Evolutionary conservation across 805 yeast species (phyloP), one percentile per base, ranked within the genome.

Genomic region (Myxozyma neglecta): DNA sequence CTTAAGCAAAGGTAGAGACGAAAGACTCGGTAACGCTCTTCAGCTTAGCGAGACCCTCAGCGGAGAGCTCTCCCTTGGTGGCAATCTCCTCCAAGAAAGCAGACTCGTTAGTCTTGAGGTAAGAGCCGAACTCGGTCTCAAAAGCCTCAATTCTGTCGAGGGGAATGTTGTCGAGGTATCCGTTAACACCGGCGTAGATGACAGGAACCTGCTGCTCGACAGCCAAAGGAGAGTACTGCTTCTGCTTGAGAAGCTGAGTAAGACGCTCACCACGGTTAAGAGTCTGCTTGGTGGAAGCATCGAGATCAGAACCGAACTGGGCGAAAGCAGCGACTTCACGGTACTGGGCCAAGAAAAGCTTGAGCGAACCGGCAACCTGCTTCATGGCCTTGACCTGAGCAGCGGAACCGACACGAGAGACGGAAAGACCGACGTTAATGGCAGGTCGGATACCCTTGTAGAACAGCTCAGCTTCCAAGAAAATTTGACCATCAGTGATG

Each of bases 241-340:
- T 89, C 86, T 94, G 99, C 84, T 93, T 92, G 81, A 94, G 87
- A 80, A 94, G 84, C 85, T 92, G 98, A 74, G 99, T 94, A 78
- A 94, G 89, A 86, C 99, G 93, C 88, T 94, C 99, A 91, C 99
- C 99, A 89, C 99, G 92, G 75, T 84, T 83, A 80, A 94, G 87
- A 76, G 99, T 94, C 85, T 91, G 97, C 85, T 93, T 94, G 81
- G 99, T 94, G 66, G 97, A 91, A 74, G 99, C 98, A 82, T 94
- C 99, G 80, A 94, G 87, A 83, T 94, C 99, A 73, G 99, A 94
- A 88, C 99, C 99, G 86, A 94, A 94, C 86, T 94, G 99, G 75
- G 99, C 99, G 81, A 94, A 94, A 76, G 99, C 99, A 79, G 99
- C 99, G 75, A 94, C 99, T 88, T 94, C 99, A 90, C 99, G 92